These are phyloP conservation scores for Tilletia indica DNA, from an alignment of 1,284 basidiomycete species.

Conservation along the genomic window DNA sequence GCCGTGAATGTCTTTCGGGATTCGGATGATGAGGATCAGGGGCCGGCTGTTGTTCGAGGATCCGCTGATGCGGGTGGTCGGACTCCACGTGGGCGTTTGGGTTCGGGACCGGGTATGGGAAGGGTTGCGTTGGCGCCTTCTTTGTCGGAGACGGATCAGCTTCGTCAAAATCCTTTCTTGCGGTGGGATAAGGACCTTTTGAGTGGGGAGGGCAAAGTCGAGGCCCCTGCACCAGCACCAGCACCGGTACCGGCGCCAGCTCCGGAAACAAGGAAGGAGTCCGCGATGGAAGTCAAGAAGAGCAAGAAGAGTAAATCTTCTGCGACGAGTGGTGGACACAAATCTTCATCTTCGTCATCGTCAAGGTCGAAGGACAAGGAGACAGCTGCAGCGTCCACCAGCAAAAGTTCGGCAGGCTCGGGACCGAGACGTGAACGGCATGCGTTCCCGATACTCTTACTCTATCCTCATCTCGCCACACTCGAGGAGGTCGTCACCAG, in stretches of 20 bases:
- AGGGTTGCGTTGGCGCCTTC: neutral
- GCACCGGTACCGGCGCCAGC: neutral
- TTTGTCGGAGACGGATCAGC: slow-evolving; percentile 37
- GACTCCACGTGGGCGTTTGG: neutral
- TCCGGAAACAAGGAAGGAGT: no score
- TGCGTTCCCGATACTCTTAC: slow-evolving; percentile 35
- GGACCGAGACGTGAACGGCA: slow-evolving; percentile 36
- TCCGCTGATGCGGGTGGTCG: neutral
- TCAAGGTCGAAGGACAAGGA: slow-evolving; percentile 14
- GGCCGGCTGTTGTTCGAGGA: neutral
- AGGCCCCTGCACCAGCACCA: slow-evolving; percentile 14
- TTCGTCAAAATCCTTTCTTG: slow-evolving; percentile 46
- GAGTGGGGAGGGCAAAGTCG: slow-evolving; percentile 18
- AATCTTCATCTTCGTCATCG: neutral
- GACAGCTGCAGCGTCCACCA: neutral
- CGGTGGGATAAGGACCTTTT: slow-evolving; percentile 38
- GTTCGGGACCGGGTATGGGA: neutral
- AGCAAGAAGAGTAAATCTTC: slow-evolving; percentile 6
- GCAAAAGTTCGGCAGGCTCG: neutral
- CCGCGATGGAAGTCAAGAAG: slow-evolving; percentile 11
- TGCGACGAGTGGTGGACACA: neutral
- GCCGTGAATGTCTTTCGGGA: slow-evolving; percentile 43
- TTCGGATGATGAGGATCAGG: slow-evolving; percentile 30
- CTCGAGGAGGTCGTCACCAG: slow-evolving; percentile 17
- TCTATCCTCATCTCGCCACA: slow-evolving; percentile 37